Evolutionary conservation across 2,329 filamentous ascomycete species (phyloP), one percentile per base, ranked within the genome.

Genomic region (Curvularia sp.): DNA sequence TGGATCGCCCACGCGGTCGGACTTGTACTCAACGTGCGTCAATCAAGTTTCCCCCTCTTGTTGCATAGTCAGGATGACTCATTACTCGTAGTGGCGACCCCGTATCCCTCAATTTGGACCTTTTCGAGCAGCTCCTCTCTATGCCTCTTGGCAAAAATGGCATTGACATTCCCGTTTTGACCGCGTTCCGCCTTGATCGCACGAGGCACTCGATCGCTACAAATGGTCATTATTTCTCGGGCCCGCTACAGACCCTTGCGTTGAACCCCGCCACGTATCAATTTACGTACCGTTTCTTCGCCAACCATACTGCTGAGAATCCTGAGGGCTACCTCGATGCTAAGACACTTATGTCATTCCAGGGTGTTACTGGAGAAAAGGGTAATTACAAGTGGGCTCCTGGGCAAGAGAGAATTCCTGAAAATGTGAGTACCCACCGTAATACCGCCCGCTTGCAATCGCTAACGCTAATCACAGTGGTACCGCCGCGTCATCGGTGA

Each of bases 271-370:
- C 55, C n/a, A 57, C 55, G 12, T 57, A 57, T 33, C 55, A 48
- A 22, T 57, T 57, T 43, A 57, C 55, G 15, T 57, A 53, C 43
- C 49, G 52, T 50, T 66, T 66, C 47, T 66, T 68, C 55, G 59
- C 66, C 20, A 71, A 69, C 31, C 63, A 67, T 47, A 64, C 60
- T 24, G 61, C 61, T 3, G 64, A 69, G 53, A 59, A 64, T 6
- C 66, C 66, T 9, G 62, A 60, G 10, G 66, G 66, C n/a, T 60
- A 60, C 22, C 60, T 68, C 1, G 60, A 61, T 2, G 64, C 61
- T 5, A 61, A 67, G 18, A 62, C 62, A 1, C 55, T 68, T 0
- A 68, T 67, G 55, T 56, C 53, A 18, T 68, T 68, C 38, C 63
- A 64, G 20, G 64, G 57, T 4, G 66, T 68, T 5, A 63, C 61